Evolutionary conservation across 805 yeast genomes (phyloP).

Genomic region (Candida caryicola): DNA sequence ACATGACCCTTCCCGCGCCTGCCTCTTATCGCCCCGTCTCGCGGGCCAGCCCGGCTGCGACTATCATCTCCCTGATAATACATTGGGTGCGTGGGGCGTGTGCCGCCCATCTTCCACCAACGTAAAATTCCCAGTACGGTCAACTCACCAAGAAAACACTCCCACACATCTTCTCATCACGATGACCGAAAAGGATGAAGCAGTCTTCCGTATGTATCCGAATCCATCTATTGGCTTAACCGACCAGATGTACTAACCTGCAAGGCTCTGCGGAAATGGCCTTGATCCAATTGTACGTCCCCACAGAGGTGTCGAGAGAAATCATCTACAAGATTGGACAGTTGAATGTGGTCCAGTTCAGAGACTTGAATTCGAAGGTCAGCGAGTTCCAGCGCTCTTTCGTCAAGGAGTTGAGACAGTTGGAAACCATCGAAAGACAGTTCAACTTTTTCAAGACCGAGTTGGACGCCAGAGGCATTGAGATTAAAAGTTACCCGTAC

Average conservation of each 20-base stretch:
- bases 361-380: constrained; percentile 76
- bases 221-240: not conserved
- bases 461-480: constrained; percentile 49
- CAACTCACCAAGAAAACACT: no score
- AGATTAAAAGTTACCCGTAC: constrained; percentile 34
- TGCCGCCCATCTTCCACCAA: no score
- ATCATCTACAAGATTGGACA: constrained; percentile 85
- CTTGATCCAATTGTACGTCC: constrained; percentile 84
- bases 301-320: constrained; percentile 86
- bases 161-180: no score
- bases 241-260: constrained; percentile 9
- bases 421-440: constrained; percentile 89
- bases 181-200: constrained; percentile 41
- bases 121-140: no score
- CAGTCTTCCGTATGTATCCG: constrained; percentile 43
- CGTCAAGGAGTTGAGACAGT: constrained; percentile 78
- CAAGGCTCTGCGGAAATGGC: constrained; percentile 95
- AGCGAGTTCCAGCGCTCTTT: constrained; percentile 86
- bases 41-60: no score
- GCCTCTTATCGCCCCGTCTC: no score
- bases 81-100: no score
- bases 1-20: no score
- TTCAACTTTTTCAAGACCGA: constrained; percentile 43
- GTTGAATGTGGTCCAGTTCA: constrained; percentile 79
- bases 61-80: no score